Evolutionary conservation across 1,284 basidiomycete species (phyloP), one percentile per base, ranked within the genome.

Genomic region (Pholiota adiposa): DNA sequence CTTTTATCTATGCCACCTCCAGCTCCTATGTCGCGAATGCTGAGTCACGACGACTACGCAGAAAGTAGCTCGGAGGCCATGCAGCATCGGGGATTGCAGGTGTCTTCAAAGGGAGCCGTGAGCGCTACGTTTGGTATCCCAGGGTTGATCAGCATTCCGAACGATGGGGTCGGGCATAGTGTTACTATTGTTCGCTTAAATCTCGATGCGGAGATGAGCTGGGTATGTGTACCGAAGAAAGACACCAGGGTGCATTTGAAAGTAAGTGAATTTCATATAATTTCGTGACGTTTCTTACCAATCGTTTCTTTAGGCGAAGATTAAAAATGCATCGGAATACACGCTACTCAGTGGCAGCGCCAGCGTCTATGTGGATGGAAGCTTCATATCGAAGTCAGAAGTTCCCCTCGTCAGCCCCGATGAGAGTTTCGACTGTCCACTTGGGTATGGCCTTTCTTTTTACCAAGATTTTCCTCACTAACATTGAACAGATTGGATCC

Each of bases 281-380:
- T 33, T 18, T 1, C 29, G 25, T 53, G 6, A 21, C 25, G 3
- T 8, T 27, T 4, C 23, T 5, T 21, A 21, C 21, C 16, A 41
- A 27, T 53, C 36, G 16, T 4, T 4, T 38, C 14, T 31, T 46
- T 43, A 78, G 77, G 77, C 76, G 7, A 72, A 71, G 46, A 72
- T 77, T 34, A 72, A 71, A 48, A 79, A 79, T 51, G 71, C 69
- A 0, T 78, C 76, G 0, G 73, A 77, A 16, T 78, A 73, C 54
- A 75, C 76, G 1, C 58, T 79, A 5, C 63, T 79, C 3, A 49
- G 50, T 7, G 75, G 76, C 7, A 62, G 51, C 1, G 71, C 72
- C 2, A 75, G 68, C 50, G 68, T 78, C 7, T 79, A 76, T 43
- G 73, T 79, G 9, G 74, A 79, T 62, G 75, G 70, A 9, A 71